These are phyloP conservation scores for Phallus indusiatus DNA, from an alignment of 768 basidiomycete species.

Conservation along the genomic window DNA sequence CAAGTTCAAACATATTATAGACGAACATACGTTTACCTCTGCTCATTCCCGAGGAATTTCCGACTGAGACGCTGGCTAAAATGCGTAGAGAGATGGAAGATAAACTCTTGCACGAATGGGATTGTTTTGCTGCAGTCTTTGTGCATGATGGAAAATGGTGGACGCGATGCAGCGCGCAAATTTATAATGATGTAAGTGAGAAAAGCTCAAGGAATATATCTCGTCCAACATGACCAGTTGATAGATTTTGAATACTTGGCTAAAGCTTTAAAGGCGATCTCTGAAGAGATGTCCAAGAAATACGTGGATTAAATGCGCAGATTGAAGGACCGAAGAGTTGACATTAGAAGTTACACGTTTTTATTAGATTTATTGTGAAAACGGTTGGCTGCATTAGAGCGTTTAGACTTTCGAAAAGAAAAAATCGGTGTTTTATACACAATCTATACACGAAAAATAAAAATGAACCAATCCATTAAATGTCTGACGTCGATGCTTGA, in stretches of 20 bases:
- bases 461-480: too few species aligned
- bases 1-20: not conserved
- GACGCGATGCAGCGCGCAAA: slow-evolving; percentile 37
- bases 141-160: slow-evolving; percentile 36
- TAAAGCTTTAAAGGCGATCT: slow-evolving; percentile 5
- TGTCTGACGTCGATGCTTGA: too few species aligned
- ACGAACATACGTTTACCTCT: slow-evolving; percentile 14
- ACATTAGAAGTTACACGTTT: too few species aligned
- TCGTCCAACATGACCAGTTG: not conserved
- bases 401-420: too few species aligned
- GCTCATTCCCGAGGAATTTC: not conserved
- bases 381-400: too few species aligned
- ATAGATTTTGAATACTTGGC: slow-evolving; percentile 7
- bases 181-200: slow-evolving; percentile 35
- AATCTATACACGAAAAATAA: too few species aligned
- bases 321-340: too few species aligned
- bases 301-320: not conserved
- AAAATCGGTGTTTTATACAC: too few species aligned
- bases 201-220: not conserved
- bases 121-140: slow-evolving; percentile 27
- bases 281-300: slow-evolving; percentile 3
- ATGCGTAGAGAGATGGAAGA: slow-evolving; percentile 14
- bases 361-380: too few species aligned
- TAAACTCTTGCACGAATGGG: slow-evolving; percentile 26
- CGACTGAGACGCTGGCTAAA: not conserved